Conservation (phyloP, 1,284 basidiomycete species). For the Vanrija sp. region DNA sequence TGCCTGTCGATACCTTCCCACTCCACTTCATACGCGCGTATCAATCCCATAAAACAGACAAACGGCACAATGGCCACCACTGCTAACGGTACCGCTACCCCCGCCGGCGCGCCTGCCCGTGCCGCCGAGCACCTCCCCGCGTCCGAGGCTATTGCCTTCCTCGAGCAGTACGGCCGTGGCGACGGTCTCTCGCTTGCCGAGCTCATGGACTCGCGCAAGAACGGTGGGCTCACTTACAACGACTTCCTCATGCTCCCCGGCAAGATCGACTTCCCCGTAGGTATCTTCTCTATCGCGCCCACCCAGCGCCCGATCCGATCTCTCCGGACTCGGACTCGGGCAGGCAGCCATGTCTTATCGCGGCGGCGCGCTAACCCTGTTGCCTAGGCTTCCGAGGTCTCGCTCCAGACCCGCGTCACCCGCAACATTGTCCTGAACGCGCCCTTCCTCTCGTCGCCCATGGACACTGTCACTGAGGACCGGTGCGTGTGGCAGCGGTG, state of each 20-base stretch:
- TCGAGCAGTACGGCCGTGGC: conserved; percentile 65
- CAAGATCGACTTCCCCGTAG: conserved; percentile 88
- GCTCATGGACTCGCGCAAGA: conserved; percentile 81
- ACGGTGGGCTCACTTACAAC: conserved; percentile 96
- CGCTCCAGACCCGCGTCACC: conserved; percentile 80
- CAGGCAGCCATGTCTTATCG: not conserved
- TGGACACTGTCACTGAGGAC: conserved; percentile 98
- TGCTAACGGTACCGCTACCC: conserved; percentile 11
- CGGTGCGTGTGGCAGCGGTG: conserved; percentile 48
- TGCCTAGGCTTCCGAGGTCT: conserved; percentile 56
- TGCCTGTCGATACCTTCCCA: conserved; percentile 13
- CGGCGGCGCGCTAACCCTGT: conserved; percentile 8
- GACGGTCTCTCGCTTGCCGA: conserved; percentile 85
- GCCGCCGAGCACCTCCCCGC: conserved; percentile 23
- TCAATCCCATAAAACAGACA: not conserved
- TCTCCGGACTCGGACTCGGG: not conserved
- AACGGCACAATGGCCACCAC: conserved; percentile 9
- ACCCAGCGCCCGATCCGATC: not conserved
- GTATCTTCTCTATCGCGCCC: conserved; percentile 14
- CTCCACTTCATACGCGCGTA: conserved; percentile 5
- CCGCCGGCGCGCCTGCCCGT: conserved; percentile 16
- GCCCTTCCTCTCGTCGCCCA: conserved; percentile 95
- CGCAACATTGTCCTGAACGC: conserved; percentile 90
- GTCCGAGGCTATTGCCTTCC: conserved; percentile 62
- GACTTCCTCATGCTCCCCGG: conserved; percentile 92